Base-by-base conservation (phyloP, 805 yeast genomes). In the Kazachstania kunashirensis region DNA sequence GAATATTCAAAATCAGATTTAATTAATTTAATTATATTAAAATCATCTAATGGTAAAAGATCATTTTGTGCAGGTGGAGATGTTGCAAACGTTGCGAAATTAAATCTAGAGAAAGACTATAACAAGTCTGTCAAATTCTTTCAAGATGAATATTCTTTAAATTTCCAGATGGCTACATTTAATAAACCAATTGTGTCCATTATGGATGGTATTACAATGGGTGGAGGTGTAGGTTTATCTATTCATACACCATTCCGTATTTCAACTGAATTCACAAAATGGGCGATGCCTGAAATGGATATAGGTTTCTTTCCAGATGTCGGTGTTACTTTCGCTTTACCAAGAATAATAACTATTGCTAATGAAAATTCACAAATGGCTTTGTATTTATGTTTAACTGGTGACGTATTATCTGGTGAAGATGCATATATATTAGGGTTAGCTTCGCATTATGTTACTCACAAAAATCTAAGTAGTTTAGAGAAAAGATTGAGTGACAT, bases 271-370 rank as follows among this genome's bases (percentile, higher is more conserved):
- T 72, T 74, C 50, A 88, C 97, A 9, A 71, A 79, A 56, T 73
- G 86, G 64, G 95, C 97, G 43, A 92, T 92, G 98, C 97, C 98
- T 7, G 97, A 92, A 62, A 82, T 94, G 70, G 86, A 84, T 52
- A 92, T 92, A 57, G 98, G 98, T 1, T 84, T 85, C 60, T 83
- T 84, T 63, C 94, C 95, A 15, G 98, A 92, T 59, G 97, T 92
- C 10, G 98, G 96, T 30, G 79, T 94, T 25, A 76, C 94, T 9
- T 89, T 84, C 62, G 88, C 86, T 62, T 66, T 92, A 48, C 86
- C 95, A 24, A 74, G 82, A 45, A 62, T 85, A 42, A 47, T 66
- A 17, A 56, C 58, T 6, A 33, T 59, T 23, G 56, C 58, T 15
- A 59, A 59, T 41, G 28, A 38, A 11, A 86, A 84, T 50, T 84